Conservation (phyloP, 2,329 filamentous ascomycete species). For the Magnaporthiopsis incrustans region DNA sequence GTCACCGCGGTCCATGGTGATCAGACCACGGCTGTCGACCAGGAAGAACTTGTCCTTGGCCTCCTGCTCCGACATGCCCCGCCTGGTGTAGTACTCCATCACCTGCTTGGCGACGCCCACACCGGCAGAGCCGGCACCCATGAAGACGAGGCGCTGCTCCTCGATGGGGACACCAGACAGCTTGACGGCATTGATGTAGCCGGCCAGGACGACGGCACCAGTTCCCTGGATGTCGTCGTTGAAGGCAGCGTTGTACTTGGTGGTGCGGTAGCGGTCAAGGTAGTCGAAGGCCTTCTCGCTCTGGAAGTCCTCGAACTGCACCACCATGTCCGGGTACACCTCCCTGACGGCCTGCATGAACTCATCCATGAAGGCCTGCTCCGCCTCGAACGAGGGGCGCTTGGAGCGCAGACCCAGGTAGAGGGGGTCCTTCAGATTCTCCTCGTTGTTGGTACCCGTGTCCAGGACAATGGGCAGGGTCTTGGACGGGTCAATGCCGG, state of each 20-base stretch:
- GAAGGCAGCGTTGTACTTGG: conserved; percentile 75
- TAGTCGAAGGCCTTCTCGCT: conserved; percentile 86
- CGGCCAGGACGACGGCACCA: conserved; percentile 86
- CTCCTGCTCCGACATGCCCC: conserved; percentile 79
- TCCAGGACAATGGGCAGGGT: conserved; percentile 66
- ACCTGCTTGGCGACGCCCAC: conserved; percentile 97
- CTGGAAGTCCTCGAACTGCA: conserved; percentile 98
- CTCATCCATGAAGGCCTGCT: conserved; percentile 92
- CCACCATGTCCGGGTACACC: conserved; percentile 56
- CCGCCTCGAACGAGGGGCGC: conserved; percentile 68
- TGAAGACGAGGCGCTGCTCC: conserved; percentile 91
- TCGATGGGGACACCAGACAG: conserved; percentile 76
- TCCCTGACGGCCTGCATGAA: conserved; percentile 89
- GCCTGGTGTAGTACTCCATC: conserved; percentile 91
- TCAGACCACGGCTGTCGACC: conserved; percentile 92
- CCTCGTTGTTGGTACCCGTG: conserved; percentile 58
- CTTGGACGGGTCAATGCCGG: conserved; percentile 85
- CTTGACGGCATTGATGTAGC: conserved; percentile 71
- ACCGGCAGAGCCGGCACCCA: conserved; percentile 91
- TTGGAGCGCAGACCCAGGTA: conserved; percentile 86
- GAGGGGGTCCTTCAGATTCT: conserved; percentile 59
- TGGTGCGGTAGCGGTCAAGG: conserved; percentile 76
- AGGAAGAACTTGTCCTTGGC: conserved; percentile 93
- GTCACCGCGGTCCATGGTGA: conserved; percentile 88
- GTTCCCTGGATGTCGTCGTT: conserved; percentile 96